These are phyloP conservation scores for Bryum argenteum DNA, from an alignment of 225 moss, liverwort and hornwort species.

Conservation along the genomic window DNA sequence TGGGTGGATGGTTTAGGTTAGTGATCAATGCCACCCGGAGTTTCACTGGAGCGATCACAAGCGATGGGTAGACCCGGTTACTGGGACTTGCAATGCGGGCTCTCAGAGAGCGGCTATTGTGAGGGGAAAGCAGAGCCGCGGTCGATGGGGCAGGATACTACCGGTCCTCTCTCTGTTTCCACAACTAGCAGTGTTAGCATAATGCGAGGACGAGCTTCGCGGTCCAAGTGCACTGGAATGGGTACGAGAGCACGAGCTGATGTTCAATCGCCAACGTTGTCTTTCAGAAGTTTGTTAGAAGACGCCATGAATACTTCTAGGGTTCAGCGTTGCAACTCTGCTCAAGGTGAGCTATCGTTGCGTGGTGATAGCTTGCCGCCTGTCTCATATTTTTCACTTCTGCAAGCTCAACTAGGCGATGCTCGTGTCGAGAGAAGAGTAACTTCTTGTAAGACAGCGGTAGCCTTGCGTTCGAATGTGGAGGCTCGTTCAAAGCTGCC, in stretches of 20 bases:
- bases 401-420: constrained; percentile 47
- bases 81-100: constrained; percentile 34
- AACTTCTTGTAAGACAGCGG: constrained; percentile 11
- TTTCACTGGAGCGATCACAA: constrained; percentile 8
- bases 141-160: constrained; percentile 37
- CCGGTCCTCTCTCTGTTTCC: constrained; percentile 23
- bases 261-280: constrained; percentile 28
- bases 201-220: constrained; percentile 33
- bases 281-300: constrained; percentile 51
- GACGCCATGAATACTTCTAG: constrained; percentile 40
- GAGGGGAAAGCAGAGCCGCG: constrained; percentile 23
- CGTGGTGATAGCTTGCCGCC: constrained; percentile 25
- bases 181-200: constrained; percentile 3
- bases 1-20: constrained; percentile 11
- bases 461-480: constrained; percentile 16
- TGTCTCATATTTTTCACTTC: constrained; percentile 34
- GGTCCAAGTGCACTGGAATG: constrained; percentile 22
- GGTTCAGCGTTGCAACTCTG: constrained; percentile 11
- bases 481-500: constrained; percentile 33
- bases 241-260: constrained; percentile 16
- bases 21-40: constrained; percentile 27
- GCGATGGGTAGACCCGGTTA: constrained; percentile 22
- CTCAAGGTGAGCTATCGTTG: constrained; percentile 21
- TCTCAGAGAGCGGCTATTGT: constrained; percentile 9
- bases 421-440: constrained; percentile 22